Evolutionary conservation across 2,329 filamentous ascomycete species (phyloP).

Genomic region (Aspergillus sergii): DNA sequence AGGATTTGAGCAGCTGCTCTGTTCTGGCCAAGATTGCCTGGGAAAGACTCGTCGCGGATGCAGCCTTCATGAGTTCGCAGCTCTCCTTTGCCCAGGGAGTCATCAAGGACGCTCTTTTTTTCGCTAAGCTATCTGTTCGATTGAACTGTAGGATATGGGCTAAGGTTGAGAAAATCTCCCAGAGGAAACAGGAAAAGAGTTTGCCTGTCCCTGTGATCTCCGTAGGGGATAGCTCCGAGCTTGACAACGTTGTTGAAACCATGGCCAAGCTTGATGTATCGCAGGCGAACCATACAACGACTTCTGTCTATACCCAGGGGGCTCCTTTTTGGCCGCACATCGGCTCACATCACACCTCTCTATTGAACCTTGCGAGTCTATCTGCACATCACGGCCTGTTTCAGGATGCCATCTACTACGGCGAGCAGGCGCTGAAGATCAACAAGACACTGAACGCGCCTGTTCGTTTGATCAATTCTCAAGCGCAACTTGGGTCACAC

Average conservation of each 20-base stretch:
- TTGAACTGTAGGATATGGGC: slow-evolving; percentile 56
- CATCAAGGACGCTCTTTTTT: slow-evolving; percentile 49
- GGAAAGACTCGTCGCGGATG: slow-evolving; percentile 61
- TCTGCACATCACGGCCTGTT: slow-evolving; percentile 85
- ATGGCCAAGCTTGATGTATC: slow-evolving; percentile 44
- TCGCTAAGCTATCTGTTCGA: slow-evolving; percentile 52
- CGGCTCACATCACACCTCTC: slow-evolving; percentile 69
- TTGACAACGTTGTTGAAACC: slow-evolving; percentile 41
- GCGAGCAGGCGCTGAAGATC: slow-evolving; percentile 79
- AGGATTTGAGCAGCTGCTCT: slow-evolving; percentile 35
- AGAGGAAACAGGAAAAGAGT: slow-evolving; percentile 36
- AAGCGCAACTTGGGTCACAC: slow-evolving; percentile 50
- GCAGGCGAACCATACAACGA: slow-evolving; percentile 37
- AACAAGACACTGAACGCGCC: slow-evolving; percentile 68
- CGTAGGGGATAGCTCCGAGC: slow-evolving; percentile 27
- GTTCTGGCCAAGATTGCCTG: slow-evolving; percentile 45
- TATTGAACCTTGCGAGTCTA: slow-evolving; percentile 73
- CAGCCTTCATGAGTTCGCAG: slow-evolving; percentile 65
- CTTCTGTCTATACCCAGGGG: slow-evolving; percentile 54
- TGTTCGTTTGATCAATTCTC: slow-evolving; percentile 52
- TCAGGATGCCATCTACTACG: slow-evolving; percentile 84
- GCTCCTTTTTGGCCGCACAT: slow-evolving; percentile 81
- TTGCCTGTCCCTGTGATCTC: slow-evolving; percentile 13
- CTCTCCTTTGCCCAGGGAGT: slow-evolving; percentile 62
- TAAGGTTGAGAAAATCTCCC: slow-evolving; percentile 50